These are phyloP conservation scores for Rhizoclosmatium sp. DNA, from an alignment of 192 early-diverging fungal species.

Conservation along the genomic window DNA sequence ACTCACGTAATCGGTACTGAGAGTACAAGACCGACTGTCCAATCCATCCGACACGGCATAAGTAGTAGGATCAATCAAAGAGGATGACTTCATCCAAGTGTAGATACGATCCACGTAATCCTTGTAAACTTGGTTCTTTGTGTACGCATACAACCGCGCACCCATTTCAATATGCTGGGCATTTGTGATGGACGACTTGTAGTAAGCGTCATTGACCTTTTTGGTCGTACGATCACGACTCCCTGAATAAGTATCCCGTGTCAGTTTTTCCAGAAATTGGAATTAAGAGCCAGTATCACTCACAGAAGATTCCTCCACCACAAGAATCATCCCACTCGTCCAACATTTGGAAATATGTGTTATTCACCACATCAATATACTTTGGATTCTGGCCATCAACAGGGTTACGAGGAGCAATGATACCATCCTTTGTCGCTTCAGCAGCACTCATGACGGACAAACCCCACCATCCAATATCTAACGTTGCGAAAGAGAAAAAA, in stretches of 20 bases:
- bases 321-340: conserved; percentile 52
- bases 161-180: conserved; percentile 45
- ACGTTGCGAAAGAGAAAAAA: not conserved
- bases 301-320: conserved; percentile 56
- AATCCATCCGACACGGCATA: conserved; percentile 24
- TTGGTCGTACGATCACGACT: not conserved
- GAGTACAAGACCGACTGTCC: not conserved
- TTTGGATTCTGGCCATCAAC: not conserved
- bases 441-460: conserved; percentile 40
- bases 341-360: conserved; percentile 48
- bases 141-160: conserved; percentile 45
- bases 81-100: conserved; percentile 43
- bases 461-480: conserved; percentile 59
- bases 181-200: conserved; percentile 60
- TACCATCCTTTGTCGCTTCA: conserved; percentile 12
- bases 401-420: conserved; percentile 14
- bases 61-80: not conserved
- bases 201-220: conserved; percentile 12
- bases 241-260: not conserved
- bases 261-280: not conserved
- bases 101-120: conserved; percentile 39
- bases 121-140: conserved; percentile 40
- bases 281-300: not conserved
- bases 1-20: not conserved
- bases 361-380: conserved; percentile 34